These are phyloP conservation scores for Hyaloscypha finlandica DNA, from an alignment of 495 filamentous ascomycete species.

Conservation along the genomic window DNA sequence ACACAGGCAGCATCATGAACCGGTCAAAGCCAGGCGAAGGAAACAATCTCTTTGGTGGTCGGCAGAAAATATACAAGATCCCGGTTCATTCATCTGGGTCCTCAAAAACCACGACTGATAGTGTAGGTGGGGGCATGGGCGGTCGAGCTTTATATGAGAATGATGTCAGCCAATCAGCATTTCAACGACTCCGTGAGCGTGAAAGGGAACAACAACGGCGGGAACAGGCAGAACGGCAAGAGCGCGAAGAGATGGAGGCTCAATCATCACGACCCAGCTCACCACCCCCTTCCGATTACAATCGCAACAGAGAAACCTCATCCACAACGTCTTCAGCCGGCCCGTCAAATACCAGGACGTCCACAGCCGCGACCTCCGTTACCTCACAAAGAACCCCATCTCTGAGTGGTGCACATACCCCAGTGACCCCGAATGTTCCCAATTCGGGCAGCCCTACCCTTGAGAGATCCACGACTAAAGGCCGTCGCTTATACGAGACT, in stretches of 20 bases:
- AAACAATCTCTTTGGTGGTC: slow-evolving; percentile 92
- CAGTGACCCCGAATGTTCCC: slow-evolving; percentile 39
- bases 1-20: slow-evolving; percentile 73
- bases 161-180: slow-evolving; percentile 78
- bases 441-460: slow-evolving; percentile 30
- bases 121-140: slow-evolving; percentile 53
- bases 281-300: slow-evolving; percentile 60
- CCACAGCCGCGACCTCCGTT: slow-evolving; percentile 90
- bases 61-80: slow-evolving; percentile 95
- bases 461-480: slow-evolving; percentile 61
- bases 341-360: slow-evolving; percentile 67
- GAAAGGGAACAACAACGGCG: slow-evolving; percentile 55
- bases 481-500: slow-evolving; percentile 82
- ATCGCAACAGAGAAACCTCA: slow-evolving; percentile 76
- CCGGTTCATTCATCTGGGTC: slow-evolving; percentile 53
- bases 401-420: slow-evolving; percentile 45
- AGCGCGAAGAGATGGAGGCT: slow-evolving; percentile 43
- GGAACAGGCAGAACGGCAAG: slow-evolving; percentile 35
- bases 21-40: slow-evolving; percentile 83
- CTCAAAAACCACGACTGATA: slow-evolving; percentile 39
- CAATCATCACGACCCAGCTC: slow-evolving; percentile 55
- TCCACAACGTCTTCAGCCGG: slow-evolving; percentile 80
- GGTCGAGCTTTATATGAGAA: slow-evolving; percentile 81
- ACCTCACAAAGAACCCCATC: slow-evolving; percentile 68
- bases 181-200: slow-evolving; percentile 69